Base-by-base conservation (phyloP, 1,284 basidiomycete species). In the Heterobasidion irregulare region DNA sequence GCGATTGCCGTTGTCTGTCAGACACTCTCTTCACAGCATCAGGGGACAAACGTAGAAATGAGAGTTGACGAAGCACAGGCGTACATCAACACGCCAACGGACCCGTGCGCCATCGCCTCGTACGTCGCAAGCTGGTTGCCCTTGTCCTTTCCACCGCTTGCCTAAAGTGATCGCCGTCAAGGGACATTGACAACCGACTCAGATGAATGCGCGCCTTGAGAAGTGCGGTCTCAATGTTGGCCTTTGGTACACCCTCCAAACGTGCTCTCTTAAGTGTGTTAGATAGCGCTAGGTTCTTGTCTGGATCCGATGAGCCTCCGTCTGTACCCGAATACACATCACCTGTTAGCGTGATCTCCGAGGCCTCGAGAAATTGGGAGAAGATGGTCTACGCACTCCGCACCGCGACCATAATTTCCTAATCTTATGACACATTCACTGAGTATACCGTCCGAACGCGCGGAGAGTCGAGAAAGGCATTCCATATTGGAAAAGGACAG, bases 41-140 rank as follows among this genome's bases (percentile, higher is more conserved):
- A 67, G 62, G 46, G 10, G 18, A 5, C 12, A 18, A 32, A 13
- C 10, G 18, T 2, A 47, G 26, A 9, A 19, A 47, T 16, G 26
- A 12, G 46, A 18, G 10, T 13, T 10, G 46, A 16, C 5, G 38
- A 45, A 32, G 34, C 5, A 34, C 8, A 13, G 34, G 68, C 86
- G 70, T 67, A 89, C 91, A 93, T 82, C 53, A 93, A 79, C 50
- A 93, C 66, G 1, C 86, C 90, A 43, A 89, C 79, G 36, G 80
- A 77, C 2, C 86, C 83, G 18, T 78, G 76, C 1, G 81, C 83
- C 50, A 93, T 75, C 2, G 82, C 89, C 68, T 93, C 90, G 64
- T 91, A 93, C 6, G 78, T 75, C 53, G 83, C 70, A 18, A 72
- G 69, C 56, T 79, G 75, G 12, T 76, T 79, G 8, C 72, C 75